Conservation (phyloP, 805 yeast species). For the Wickerhamomyces strasburgensis region DNA sequence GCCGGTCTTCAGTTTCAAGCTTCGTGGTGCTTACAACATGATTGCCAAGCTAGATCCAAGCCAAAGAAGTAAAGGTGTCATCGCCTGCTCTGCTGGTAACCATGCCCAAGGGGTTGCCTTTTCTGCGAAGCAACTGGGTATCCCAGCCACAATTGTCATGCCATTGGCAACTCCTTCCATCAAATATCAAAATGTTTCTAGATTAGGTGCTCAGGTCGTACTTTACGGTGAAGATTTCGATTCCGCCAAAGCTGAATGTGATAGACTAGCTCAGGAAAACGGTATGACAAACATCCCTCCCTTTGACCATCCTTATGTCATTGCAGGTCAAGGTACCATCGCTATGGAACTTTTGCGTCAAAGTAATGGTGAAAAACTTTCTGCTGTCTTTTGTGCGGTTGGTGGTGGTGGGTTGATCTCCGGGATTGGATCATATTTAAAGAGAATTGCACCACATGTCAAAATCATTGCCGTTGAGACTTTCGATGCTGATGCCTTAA, state of each 20-base stretch:
- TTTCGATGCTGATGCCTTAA: constrained; percentile 89
- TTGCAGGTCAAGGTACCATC: constrained; percentile 98
- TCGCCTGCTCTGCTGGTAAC: constrained; percentile 98
- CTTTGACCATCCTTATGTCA: constrained; percentile 94
- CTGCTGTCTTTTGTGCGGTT: constrained; percentile 86
- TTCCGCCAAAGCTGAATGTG: constrained; percentile 89
- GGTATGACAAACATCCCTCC: constrained; percentile 94
- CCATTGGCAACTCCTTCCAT: constrained; percentile 96
- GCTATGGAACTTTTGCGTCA: constrained; percentile 92
- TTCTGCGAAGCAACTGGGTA: constrained; percentile 77
- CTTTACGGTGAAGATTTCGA: constrained; percentile 93
- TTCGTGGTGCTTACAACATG: constrained; percentile 98
- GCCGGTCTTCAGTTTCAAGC: constrained; percentile 93
- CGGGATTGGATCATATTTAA: constrained; percentile 85
- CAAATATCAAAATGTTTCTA: constrained; percentile 83
- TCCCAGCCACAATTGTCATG: constrained; percentile 97
- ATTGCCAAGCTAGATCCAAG: constrained; percentile 73
- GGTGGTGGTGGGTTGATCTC: constrained; percentile 98
- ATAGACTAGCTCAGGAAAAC: constrained; percentile 58
- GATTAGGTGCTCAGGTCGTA: constrained; percentile 93
- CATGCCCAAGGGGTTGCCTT: constrained; percentile 99
- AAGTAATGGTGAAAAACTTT: constrained; percentile 65
- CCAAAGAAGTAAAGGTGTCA: constrained; percentile 72
- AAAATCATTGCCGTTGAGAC: constrained; percentile 96
- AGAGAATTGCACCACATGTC: constrained; percentile 96